Conservation (phyloP, 345 rosid genomes). For the Syzygium jambos region DNA sequence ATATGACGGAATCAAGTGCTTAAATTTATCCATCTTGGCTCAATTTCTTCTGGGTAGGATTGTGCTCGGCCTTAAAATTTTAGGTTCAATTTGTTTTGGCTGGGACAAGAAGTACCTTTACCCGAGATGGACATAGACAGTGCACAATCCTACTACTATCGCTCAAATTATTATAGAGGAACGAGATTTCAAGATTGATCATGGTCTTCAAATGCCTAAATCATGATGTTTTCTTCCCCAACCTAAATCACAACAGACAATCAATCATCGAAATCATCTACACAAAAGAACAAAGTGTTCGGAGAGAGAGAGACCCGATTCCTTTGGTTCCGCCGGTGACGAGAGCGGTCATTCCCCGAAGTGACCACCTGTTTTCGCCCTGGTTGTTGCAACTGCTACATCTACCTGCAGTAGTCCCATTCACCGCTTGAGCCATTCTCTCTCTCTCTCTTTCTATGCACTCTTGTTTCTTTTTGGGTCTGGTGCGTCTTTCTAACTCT, state of each 20-base stretch:
- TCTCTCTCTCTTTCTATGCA: neutral
- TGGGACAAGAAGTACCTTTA: neutral
- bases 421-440: neutral
- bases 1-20: neutral
- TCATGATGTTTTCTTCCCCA: neutral
- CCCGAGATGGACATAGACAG: neutral
- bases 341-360: neutral
- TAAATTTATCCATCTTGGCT: neutral
- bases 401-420: neutral
- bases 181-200: neutral
- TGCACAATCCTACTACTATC: neutral
- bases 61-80: neutral
- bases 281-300: neutral
- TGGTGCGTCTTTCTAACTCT: neutral
- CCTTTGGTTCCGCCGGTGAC: slow-evolving; percentile 33
- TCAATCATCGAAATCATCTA: neutral
- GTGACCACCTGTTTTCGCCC: neutral
- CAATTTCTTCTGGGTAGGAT: neutral
- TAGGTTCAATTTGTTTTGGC: neutral
- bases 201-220: neutral
- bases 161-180: neutral
- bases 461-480: neutral
- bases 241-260: neutral
- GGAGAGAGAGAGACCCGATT: slow-evolving; percentile 16
- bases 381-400: neutral